These are phyloP conservation scores for Gentiana macrophylla DNA, from an alignment of 257 asterid genomes.

Conservation along the genomic window DNA sequence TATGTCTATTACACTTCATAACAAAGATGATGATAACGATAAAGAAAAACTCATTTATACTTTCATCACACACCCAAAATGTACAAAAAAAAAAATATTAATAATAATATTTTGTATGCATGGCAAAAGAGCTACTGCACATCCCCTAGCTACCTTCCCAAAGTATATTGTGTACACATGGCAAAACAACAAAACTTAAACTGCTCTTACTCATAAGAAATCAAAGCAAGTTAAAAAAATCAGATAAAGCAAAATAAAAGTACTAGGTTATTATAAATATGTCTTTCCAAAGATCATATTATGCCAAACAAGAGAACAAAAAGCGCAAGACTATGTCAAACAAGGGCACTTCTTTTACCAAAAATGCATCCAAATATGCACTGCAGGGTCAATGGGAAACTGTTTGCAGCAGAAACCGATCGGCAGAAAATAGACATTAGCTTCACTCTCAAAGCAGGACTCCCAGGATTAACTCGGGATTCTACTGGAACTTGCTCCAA, in stretches of 20 bases:
- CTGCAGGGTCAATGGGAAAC: slow-evolving; percentile 89
- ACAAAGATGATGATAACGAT: too few relatives aligned
- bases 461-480: slow-evolving; percentile 57
- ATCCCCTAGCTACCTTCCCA: neutral
- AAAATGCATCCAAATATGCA: slow-evolving; percentile 90
- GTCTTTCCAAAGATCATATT: neutral
- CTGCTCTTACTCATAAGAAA: neutral
- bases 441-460: slow-evolving; percentile 55
- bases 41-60: too few relatives aligned
- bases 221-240: neutral
- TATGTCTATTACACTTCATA: too few relatives aligned
- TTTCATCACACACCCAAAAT: too few relatives aligned
- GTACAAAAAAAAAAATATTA: too few relatives aligned
- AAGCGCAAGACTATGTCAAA: neutral
- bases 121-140: too few relatives aligned
- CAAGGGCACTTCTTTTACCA: slow-evolving; percentile 27
- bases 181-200: neutral
- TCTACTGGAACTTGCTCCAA: slow-evolving; percentile 56
- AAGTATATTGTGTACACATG: neutral
- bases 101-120: too few relatives aligned
- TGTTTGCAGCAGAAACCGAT: slow-evolving; percentile 81
- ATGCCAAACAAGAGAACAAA: neutral
- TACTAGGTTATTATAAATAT: neutral
- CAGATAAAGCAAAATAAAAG: neutral
- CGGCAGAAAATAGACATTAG: slow-evolving; percentile 86